These are phyloP conservation scores for Cucurbita moschata DNA, from an alignment of 306 rosid genomes.

Conservation along the genomic window DNA sequence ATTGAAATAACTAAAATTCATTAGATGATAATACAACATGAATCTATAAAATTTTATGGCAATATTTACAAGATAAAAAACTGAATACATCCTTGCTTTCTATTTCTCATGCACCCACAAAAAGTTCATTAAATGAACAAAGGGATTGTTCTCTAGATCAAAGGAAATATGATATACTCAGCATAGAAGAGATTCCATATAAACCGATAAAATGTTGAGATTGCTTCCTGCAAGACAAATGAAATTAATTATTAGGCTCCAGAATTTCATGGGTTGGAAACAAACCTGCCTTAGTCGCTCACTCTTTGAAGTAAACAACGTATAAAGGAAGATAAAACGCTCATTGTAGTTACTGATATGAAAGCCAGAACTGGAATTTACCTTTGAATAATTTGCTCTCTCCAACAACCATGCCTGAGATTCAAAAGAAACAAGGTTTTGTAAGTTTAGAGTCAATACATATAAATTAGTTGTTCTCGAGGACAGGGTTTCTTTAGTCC, in stretches of 20 bases:
- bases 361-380: constrained; percentile 13
- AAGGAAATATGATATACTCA: constrained; percentile 75
- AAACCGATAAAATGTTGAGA: constrained; percentile 65
- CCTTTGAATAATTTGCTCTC: constrained; percentile 77
- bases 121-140: neutral
- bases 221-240: constrained; percentile 70
- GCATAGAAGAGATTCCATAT: constrained; percentile 92
- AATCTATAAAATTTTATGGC: neutral
- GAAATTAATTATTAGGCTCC: neutral
- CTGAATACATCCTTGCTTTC: neutral
- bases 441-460: neutral
- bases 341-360: neutral
- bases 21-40: neutral
- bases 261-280: neutral
- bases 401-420: constrained; percentile 62
- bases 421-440: constrained; percentile 7
- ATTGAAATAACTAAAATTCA: neutral
- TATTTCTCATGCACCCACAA: neutral
- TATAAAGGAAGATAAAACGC: neutral
- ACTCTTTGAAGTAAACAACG: neutral
- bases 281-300: neutral
- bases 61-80: constrained; percentile 1
- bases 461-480: neutral
- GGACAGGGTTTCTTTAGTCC: neutral
- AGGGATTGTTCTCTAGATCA: constrained; percentile 32